Evolutionary conservation across 345 rosid species (phyloP).

Genomic region (Sisymbrium irio): DNA sequence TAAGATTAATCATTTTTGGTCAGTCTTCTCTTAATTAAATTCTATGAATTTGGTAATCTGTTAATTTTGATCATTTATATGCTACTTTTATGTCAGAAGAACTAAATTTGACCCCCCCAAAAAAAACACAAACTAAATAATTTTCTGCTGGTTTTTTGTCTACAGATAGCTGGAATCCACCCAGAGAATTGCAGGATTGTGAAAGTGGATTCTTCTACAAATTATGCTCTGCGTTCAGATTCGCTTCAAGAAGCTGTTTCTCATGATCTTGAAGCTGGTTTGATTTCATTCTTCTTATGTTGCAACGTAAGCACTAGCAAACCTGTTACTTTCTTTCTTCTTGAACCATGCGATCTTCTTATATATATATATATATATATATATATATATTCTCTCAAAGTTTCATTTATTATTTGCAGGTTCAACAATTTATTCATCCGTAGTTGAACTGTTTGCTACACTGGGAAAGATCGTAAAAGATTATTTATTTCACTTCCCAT

Average conservation of each 20-base stretch:
- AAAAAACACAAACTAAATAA: neutral
- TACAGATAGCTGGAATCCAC: conserved; percentile 77
- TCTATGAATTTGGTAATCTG: too few species aligned
- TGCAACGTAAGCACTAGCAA: conserved; percentile 55
- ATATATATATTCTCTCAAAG: neutral
- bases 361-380: too few species aligned
- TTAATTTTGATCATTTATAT: too few species aligned
- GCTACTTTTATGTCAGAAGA: too few species aligned
- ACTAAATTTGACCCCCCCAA: too few species aligned
- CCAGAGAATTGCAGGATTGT: conserved; percentile 69
- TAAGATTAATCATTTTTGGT: too few species aligned
- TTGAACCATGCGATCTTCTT: neutral
- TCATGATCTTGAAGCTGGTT: conserved; percentile 58
- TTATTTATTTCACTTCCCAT: conserved; percentile 30
- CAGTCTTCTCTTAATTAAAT: too few species aligned
- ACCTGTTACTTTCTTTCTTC: neutral
- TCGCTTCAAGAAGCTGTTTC: conserved; percentile 57
- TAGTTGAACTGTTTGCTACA: conserved; percentile 67
- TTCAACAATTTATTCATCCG: conserved; percentile 83
- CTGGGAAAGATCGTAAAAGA: conserved; percentile 72
- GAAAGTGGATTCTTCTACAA: conserved; percentile 59
- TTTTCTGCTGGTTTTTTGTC: neutral
- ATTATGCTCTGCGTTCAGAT: conserved; percentile 65
- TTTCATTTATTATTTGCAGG: conserved; percentile 39
- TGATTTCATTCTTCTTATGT: conserved; percentile 80